These are phyloP conservation scores for Beauveria pseudobassiana DNA, from an alignment of 2,329 filamentous ascomycete genomes.

Conservation along the genomic window DNA sequence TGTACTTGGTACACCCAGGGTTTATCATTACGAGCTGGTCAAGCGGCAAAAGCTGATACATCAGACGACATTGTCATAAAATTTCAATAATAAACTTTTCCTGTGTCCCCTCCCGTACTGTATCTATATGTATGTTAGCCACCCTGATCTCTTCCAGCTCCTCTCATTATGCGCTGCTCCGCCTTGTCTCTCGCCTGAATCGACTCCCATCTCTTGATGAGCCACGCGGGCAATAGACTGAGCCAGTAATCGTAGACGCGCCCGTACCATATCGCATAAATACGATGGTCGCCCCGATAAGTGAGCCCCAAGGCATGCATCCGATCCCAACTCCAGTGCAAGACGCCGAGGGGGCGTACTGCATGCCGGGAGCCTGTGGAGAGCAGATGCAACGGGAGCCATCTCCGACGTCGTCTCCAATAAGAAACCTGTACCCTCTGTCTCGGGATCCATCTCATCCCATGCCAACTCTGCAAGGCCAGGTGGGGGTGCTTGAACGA, in stretches of 20 bases:
- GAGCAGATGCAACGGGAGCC: background rate
- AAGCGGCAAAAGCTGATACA: no score
- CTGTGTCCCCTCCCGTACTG: background rate
- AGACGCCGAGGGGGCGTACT: background rate
- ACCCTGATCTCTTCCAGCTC: no score
- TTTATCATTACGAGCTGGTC: no score
- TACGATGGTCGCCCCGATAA: background rate
- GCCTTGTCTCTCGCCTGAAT: background rate
- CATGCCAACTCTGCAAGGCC: background rate
- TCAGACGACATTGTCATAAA: no score
- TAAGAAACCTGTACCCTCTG: background rate
- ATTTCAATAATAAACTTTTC: no score
- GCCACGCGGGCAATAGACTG: background rate
- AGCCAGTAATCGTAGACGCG: background rate
- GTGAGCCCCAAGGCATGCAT: background rate
- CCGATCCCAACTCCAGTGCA: background rate
- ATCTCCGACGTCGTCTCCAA: background rate
- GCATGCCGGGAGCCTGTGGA: background rate
- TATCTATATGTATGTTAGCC: background rate
- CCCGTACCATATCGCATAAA: background rate
- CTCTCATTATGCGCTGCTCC: background rate
- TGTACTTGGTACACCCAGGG: no score
- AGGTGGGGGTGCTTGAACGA: background rate
- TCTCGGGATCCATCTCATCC: background rate
- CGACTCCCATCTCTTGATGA: background rate